These are phyloP conservation scores for Leishmania tarentolae DNA, from an alignment of 208 protist species.

Conservation along the genomic window DNA sequence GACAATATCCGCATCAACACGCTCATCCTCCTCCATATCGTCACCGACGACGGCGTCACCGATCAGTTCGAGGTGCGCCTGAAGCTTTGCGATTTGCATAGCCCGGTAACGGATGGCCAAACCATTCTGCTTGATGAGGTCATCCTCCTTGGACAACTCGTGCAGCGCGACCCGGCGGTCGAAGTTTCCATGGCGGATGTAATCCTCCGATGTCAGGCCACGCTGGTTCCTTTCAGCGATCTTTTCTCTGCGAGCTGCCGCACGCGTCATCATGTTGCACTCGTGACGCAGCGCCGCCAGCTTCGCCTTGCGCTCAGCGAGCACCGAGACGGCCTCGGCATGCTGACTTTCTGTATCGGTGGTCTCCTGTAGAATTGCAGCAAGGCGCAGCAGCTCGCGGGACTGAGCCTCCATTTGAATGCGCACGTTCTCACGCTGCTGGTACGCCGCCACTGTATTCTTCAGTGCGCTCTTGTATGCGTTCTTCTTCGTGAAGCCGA, in stretches of 20 bases:
- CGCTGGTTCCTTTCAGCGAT: slow-evolving; percentile 48
- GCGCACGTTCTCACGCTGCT: slow-evolving; percentile 47
- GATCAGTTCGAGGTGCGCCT: slow-evolving; percentile 79
- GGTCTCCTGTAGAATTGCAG: slow-evolving; percentile 50
- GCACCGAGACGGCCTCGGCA: slow-evolving; percentile 45
- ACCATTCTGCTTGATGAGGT: slow-evolving; percentile 61
- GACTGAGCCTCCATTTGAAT: slow-evolving; percentile 45
- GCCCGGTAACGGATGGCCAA: slow-evolving; percentile 63
- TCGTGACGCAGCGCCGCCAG: slow-evolving; percentile 49
- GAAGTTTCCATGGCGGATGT: slow-evolving; percentile 55
- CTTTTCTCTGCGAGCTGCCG: slow-evolving; percentile 48
- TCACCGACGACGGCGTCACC: slow-evolving; percentile 67
- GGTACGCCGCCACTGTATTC: slow-evolving; percentile 33
- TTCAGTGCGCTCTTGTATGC: slow-evolving; percentile 35
- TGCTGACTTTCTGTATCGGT: slow-evolving; percentile 53
- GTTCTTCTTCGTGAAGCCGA: slow-evolving; percentile 37
- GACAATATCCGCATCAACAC: slow-evolving; percentile 66
- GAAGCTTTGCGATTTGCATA: slow-evolving; percentile 70
- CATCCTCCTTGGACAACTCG: slow-evolving; percentile 52
- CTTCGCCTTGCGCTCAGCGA: slow-evolving; percentile 60
- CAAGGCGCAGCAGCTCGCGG: slow-evolving; percentile 47
- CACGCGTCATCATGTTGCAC: slow-evolving; percentile 33
- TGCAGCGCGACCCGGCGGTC: slow-evolving; percentile 63
- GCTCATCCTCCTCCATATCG: slow-evolving; percentile 43
- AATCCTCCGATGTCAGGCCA: slow-evolving; percentile 48